phyloP scores from a whole-genome alignment of 108 stramenopile genomes.

The Poteriospumella lacustris region DNA sequence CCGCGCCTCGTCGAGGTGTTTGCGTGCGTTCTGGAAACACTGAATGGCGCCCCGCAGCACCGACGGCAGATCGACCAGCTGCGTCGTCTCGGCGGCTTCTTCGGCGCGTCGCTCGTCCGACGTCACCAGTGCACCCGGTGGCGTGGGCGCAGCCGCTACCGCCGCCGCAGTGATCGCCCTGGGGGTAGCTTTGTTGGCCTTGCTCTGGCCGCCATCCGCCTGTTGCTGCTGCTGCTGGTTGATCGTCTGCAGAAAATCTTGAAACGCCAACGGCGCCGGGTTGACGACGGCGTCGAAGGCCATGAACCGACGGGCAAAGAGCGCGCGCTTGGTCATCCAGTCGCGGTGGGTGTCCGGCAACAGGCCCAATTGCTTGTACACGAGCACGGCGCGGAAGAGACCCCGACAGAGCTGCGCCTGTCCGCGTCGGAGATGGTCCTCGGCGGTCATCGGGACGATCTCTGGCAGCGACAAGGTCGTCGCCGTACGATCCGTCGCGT shows the following conservation, averaged over 20 bases:
- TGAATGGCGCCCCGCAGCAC: background rate
- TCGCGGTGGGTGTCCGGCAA: background rate
- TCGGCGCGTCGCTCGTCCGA: no score
- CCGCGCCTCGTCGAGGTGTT: background rate
- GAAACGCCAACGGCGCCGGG: background rate
- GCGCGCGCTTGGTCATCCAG: background rate
- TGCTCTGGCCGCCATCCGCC: background rate
- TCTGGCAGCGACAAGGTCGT: no score
- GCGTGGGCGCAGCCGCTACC: no score
- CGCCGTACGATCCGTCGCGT: no score
- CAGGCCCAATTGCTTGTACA: background rate
- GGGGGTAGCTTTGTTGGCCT: no score
- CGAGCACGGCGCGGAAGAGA: background rate
- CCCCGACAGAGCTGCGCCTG: background rate
- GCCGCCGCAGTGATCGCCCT: no score
- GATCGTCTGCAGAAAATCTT: constrained; percentile 1
- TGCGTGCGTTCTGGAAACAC: background rate
- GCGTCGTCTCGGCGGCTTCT: no score
- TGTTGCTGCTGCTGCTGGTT: background rate
- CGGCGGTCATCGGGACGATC: background rate
- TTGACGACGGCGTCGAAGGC: background rate
- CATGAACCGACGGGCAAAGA: background rate
- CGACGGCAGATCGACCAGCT: background rate
- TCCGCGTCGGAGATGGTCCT: background rate
- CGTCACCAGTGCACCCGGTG: no score